These are phyloP conservation scores for Eremothecium cymbalariae DNA, from an alignment of 1,139 yeast genomes.

Conservation along the genomic window DNA sequence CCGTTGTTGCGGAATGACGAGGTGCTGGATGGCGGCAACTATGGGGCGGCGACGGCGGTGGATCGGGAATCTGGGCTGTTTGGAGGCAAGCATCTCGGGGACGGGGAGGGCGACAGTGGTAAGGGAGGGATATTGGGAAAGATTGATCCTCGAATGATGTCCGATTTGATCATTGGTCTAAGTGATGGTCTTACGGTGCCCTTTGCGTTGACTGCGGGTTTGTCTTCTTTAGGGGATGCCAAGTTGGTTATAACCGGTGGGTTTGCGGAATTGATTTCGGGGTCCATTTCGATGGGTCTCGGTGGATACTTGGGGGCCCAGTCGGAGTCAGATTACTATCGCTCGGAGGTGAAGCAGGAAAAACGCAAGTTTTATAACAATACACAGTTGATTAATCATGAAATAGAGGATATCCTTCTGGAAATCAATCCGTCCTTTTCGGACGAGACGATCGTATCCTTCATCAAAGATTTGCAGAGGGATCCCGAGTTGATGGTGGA, in stretches of 20 bases:
- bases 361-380: conserved; percentile 59
- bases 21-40: neutral
- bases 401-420: conserved; percentile 62
- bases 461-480: conserved; percentile 60
- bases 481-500: conserved; percentile 65
- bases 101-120: conserved; percentile 10
- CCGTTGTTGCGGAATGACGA: conserved; percentile 1
- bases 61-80: conserved; percentile 2
- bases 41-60: conserved; percentile 1
- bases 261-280: conserved; percentile 74
- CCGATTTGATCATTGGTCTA: conserved; percentile 70
- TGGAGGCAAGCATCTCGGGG: too few relatives aligned
- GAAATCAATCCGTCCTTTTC: conserved; percentile 50
- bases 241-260: conserved; percentile 77
- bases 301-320: conserved; percentile 79
- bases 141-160: conserved; percentile 64
- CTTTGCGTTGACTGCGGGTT: conserved; percentile 75
- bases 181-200: conserved; percentile 81
- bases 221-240: conserved; percentile 68
- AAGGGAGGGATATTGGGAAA: conserved; percentile 27
- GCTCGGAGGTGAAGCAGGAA: conserved; percentile 62
- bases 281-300: conserved; percentile 79
- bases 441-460: conserved; percentile 55
- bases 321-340: conserved; percentile 66
- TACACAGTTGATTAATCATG: conserved; percentile 48